Evolutionary conservation across 495 filamentous ascomycete species (phyloP).

Genomic region (Geopyxis carbonaria): DNA sequence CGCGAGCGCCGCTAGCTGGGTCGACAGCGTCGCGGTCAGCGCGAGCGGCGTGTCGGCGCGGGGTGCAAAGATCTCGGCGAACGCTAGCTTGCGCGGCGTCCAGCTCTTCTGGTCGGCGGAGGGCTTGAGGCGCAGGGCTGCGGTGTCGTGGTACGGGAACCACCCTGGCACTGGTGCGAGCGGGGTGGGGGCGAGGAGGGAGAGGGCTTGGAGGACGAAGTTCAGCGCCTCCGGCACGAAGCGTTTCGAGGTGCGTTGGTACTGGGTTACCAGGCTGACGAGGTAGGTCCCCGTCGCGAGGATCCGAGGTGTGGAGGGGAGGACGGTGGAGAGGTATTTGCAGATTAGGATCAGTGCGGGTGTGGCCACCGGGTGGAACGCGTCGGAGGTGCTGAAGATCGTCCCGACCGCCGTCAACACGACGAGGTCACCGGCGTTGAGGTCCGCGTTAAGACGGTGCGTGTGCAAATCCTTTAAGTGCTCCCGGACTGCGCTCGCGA

Average conservation of each 20-base stretch:
- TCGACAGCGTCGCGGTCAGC: slow-evolving; percentile 38
- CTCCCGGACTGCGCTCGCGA: slow-evolving; percentile 56
- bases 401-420: slow-evolving; percentile 64
- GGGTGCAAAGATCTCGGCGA: slow-evolving; percentile 36
- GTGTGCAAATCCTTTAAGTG: slow-evolving; percentile 50
- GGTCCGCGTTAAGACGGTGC: slow-evolving; percentile 37
- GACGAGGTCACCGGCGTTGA: slow-evolving; percentile 57
- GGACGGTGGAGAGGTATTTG: slow-evolving; percentile 63
- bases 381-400: slow-evolving; percentile 87
- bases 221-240: slow-evolving; percentile 78
- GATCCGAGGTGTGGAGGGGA: slow-evolving; percentile 44
- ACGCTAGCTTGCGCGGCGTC: slow-evolving; percentile 29
- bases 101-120: slow-evolving; percentile 19
- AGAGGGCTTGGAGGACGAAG: slow-evolving; percentile 62
- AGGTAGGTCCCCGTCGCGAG: slow-evolving; percentile 62
- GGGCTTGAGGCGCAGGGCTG: slow-evolving; percentile 34
- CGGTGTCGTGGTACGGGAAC: slow-evolving; percentile 47
- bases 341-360: slow-evolving; percentile 68
- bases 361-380: slow-evolving; percentile 85
- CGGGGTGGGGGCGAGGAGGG: slow-evolving; percentile 41
- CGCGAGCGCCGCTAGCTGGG: slow-evolving; percentile 41
- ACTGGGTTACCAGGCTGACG: slow-evolving; percentile 49
- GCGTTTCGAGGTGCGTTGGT: slow-evolving; percentile 62
- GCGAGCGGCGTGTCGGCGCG: slow-evolving; percentile 25
- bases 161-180: slow-evolving; percentile 30